Conservation (phyloP, 352 stramenopile species). For the Phytophthora vignae region DNA sequence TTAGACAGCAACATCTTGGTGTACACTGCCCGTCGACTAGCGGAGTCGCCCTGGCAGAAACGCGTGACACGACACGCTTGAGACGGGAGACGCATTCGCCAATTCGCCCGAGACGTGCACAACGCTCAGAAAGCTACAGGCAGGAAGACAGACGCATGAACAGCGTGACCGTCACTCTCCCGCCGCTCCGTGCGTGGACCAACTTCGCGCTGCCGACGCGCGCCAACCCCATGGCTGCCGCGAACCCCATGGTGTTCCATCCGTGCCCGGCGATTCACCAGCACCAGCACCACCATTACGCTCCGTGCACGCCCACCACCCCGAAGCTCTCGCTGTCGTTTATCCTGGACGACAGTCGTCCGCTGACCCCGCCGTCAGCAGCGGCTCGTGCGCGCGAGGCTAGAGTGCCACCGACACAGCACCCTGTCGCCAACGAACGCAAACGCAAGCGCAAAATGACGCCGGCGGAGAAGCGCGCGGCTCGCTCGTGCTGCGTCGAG, state of each 20-base stretch:
- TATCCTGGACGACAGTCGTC: constrained; percentile 31
- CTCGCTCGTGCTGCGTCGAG: constrained; percentile 44
- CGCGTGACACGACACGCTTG: constrained; percentile 5
- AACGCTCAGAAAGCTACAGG: constrained; percentile 7
- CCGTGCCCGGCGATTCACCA: constrained; percentile 3
- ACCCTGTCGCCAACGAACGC: too few relatives aligned
- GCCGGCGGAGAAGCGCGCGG: constrained; percentile 22
- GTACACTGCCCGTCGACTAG: constrained; percentile 14
- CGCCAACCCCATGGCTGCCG: constrained; percentile 7
- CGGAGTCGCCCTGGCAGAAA: constrained; percentile 15
- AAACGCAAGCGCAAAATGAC: constrained; percentile 12
- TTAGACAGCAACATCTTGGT: constrained; percentile 33
- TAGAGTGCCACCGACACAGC: background rate
- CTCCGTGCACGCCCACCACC: background rate
- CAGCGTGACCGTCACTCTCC: constrained; percentile 25
- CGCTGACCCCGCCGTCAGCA: constrained; percentile 17
- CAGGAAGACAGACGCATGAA: constrained; percentile 7
- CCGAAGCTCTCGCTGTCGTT: constrained; percentile 35
- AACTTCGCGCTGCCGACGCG: constrained; percentile 9
- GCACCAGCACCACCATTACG: background rate
- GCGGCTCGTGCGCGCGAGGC: background rate
- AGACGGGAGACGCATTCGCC: constrained; percentile 19
- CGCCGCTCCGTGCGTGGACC: constrained; percentile 17
- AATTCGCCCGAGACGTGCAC: constrained; percentile 8
- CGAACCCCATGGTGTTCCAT: constrained; percentile 20